Conservation (phyloP, 768 basidiomycete species). For the Tylopilus plumbeoviolaceoides region DNA sequence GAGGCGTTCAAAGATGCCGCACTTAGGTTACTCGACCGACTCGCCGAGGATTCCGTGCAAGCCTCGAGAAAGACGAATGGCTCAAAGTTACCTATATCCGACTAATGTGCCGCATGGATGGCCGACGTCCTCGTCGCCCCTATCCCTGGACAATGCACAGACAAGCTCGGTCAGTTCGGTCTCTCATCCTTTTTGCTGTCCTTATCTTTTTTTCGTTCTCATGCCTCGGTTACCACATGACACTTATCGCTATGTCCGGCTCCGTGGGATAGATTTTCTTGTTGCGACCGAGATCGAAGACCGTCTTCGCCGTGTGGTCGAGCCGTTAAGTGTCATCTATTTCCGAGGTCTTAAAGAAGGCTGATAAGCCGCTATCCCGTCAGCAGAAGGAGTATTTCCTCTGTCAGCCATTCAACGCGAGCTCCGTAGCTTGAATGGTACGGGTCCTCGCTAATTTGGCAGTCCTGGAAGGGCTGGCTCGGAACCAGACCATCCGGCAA, state of each 20-base stretch:
- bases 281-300: conserved; percentile 55
- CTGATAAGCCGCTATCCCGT: conserved; percentile 80
- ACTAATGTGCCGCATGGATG: conserved; percentile 64
- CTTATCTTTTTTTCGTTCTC: not conserved
- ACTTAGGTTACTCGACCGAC: conserved; percentile 60
- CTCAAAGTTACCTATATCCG: conserved; percentile 60
- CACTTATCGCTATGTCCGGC: not conserved
- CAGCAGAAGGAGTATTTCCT: conserved; percentile 88
- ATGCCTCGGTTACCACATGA: not conserved
- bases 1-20: conserved; percentile 76
- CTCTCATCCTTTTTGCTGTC: not conserved
- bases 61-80: conserved; percentile 60
- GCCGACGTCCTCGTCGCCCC: conserved; percentile 69
- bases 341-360: conserved; percentile 77
- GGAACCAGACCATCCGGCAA: conserved; percentile 30
- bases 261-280: conserved; percentile 47
- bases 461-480: conserved; percentile 15
- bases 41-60: conserved; percentile 40
- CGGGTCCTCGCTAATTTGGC: conserved; percentile 20
- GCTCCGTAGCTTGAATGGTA: conserved; percentile 51
- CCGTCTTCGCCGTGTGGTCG: conserved; percentile 62
- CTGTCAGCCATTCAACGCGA: conserved; percentile 81
- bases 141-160: conserved; percentile 56
- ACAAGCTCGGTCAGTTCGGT: conserved; percentile 59
- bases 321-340: conserved; percentile 69